Evolutionary conservation across 108 stramenopile genomes (phyloP).

Genomic region (Cylindrotheca fusiformis): DNA sequence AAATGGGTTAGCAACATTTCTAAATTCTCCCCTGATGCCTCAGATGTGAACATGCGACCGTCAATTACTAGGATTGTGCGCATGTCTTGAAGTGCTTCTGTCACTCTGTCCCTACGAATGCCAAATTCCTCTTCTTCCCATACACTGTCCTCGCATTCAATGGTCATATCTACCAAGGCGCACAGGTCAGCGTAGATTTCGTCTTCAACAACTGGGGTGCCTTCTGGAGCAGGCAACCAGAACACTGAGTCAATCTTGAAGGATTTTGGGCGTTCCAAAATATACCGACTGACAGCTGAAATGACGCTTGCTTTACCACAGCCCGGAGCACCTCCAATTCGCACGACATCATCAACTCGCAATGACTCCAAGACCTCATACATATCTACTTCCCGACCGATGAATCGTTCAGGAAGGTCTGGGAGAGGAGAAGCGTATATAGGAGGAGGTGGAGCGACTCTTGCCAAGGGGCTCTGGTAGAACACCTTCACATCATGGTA

Average conservation of each 20-base stretch:
- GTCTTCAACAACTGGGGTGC: conserved; percentile 10
- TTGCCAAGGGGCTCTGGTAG: not conserved
- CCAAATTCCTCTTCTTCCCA: conserved; percentile 33
- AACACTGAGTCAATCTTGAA: conserved; percentile 17
- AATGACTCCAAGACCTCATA: conserved; percentile 51
- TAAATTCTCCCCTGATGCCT: conserved; percentile 29
- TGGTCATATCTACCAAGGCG: conserved; percentile 14
- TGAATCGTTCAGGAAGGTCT: conserved; percentile 47
- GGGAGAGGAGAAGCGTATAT: conserved; percentile 6
- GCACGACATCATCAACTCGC: conserved; percentile 47
- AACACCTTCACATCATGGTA: conserved; percentile 27
- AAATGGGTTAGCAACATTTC: conserved; percentile 25
- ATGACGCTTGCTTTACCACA: conserved; percentile 38
- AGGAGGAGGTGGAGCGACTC: not conserved
- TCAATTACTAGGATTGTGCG: conserved; percentile 30
- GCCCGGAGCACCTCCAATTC: conserved; percentile 47
- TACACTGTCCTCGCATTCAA: conserved; percentile 23
- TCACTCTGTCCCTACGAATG: conserved; percentile 21
- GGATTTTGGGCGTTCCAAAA: conserved; percentile 23
- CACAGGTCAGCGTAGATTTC: conserved; percentile 27
- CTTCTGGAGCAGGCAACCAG: conserved; percentile 27
- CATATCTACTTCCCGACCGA: conserved; percentile 69
- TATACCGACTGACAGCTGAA: conserved; percentile 24
- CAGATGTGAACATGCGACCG: conserved; percentile 25
- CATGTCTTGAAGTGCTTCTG: conserved; percentile 20